phyloP scores from a whole-genome alignment of 441 rosid genomes.

The Erysimum cheiri region DNA sequence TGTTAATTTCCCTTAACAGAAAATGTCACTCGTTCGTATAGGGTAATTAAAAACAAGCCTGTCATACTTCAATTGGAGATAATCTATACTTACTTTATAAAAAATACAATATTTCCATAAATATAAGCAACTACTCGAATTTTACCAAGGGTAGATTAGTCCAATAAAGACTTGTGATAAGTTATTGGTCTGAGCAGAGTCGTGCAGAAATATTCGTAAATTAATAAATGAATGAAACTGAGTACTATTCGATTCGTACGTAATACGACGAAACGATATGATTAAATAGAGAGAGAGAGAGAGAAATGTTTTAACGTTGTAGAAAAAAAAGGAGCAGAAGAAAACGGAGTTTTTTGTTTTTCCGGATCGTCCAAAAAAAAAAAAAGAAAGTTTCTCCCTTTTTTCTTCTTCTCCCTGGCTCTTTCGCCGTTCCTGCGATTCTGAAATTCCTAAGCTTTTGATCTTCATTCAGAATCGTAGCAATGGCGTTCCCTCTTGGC shows the following conservation, averaged over 20 bases:
- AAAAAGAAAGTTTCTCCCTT: slow-evolving; percentile 21
- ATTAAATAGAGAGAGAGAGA: not conserved
- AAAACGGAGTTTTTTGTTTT: slow-evolving; percentile 35
- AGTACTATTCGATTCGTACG: no score
- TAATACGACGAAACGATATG: no score
- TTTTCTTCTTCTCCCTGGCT: no score
- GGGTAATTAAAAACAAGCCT: no score
- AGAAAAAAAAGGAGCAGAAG: slow-evolving; percentile 38
- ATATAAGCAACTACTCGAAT: not conserved
- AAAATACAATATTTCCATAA: not conserved
- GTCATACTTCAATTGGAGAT: no score
- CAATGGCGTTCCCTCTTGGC: slow-evolving; percentile 28
- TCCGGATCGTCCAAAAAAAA: not conserved
- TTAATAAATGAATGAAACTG: not conserved
- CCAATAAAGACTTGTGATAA: not conserved
- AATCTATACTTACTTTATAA: no score
- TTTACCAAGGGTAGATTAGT: not conserved
- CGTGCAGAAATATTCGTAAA: not conserved
- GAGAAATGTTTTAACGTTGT: slow-evolving; percentile 26
- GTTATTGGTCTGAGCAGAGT: slow-evolving; percentile 23
- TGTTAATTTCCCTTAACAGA: not conserved
- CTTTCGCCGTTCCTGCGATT: slow-evolving; percentile 43
- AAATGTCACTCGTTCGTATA: not conserved
- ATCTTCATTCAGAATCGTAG: slow-evolving; percentile 40
- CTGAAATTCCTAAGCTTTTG: slow-evolving; percentile 27